Evolutionary conservation across 345 rosid genomes (phyloP).

Genomic region (Rhizophora apiculata): DNA sequence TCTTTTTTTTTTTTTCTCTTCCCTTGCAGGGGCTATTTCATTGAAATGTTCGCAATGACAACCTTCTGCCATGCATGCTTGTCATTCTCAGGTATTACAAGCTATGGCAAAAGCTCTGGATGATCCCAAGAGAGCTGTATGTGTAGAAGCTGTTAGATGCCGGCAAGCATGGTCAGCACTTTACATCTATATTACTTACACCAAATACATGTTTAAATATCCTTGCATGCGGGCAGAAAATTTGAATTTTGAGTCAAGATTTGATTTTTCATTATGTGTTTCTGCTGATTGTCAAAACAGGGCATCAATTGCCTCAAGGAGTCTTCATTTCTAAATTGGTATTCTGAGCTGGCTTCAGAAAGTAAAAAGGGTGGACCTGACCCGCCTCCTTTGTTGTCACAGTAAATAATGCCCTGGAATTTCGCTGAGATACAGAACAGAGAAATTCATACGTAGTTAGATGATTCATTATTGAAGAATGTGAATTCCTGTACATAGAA

Average conservation of each 20-base stretch:
- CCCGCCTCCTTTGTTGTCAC: neutral
- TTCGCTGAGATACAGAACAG: too few species aligned
- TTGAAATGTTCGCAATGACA: neutral
- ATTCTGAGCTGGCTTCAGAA: neutral
- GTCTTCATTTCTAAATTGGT: slow-evolving; percentile 25
- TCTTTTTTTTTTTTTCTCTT: too few species aligned
- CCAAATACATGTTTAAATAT: neutral
- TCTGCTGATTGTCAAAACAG: slow-evolving; percentile 24
- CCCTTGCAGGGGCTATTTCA: neutral
- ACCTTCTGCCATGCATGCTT: neutral
- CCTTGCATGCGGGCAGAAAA: neutral
- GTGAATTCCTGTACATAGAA: too few species aligned
- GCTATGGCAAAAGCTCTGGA: slow-evolving; percentile 60
- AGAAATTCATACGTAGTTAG: too few species aligned
- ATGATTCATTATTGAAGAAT: too few species aligned
- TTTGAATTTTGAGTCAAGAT: neutral
- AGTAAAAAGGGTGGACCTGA: neutral
- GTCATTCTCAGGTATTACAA: slow-evolving; percentile 50
- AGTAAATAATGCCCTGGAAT: slow-evolving; percentile 1
- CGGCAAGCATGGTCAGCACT: slow-evolving; percentile 70
- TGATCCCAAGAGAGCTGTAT: slow-evolving; percentile 81
- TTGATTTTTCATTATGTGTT: neutral
- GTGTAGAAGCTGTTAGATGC: slow-evolving; percentile 77
- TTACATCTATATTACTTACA: neutral
- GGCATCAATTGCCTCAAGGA: slow-evolving; percentile 40